Conservation (phyloP, 2,329 filamentous ascomycete species). For the Spiromastix sp. region DNA sequence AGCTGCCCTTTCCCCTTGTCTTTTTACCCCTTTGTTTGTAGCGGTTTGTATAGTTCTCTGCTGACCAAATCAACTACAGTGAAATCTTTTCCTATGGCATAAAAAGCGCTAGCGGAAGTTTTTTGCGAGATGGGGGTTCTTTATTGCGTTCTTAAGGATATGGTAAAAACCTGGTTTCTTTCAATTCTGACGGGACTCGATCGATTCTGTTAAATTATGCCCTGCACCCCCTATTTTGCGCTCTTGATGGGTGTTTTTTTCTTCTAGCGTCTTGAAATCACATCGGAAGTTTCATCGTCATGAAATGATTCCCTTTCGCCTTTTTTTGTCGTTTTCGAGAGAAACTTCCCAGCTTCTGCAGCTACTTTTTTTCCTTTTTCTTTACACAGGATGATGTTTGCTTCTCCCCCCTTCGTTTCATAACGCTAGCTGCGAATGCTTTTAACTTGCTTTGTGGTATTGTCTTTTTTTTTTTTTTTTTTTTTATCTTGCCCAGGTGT, state of each 20-base stretch:
- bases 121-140: slow-evolving; percentile 26
- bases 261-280: slow-evolving; percentile 8
- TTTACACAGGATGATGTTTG: slow-evolving; percentile 6
- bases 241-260: slow-evolving; percentile 33
- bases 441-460: too few relatives aligned
- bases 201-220: slow-evolving; percentile 1
- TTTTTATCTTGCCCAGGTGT: slow-evolving; percentile 3
- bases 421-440: too few relatives aligned
- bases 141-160: slow-evolving; percentile 22
- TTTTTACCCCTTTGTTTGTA: too few relatives aligned
- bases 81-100: too few relatives aligned
- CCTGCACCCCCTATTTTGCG: slow-evolving; percentile 19
- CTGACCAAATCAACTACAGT: too few relatives aligned
- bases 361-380: background rate
- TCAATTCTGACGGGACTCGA: background rate
- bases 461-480: slow-evolving; percentile 4
- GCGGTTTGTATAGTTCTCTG: too few relatives aligned
- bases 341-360: slow-evolving; percentile 3
- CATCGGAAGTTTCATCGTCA: background rate
- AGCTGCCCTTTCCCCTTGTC: slow-evolving; percentile 10
- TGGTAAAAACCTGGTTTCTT: slow-evolving; percentile 1
- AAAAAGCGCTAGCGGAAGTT: slow-evolving; percentile 35
- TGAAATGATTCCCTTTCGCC: background rate
- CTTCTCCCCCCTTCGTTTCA: slow-evolving; percentile 4
- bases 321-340: slow-evolving; percentile 4